Evolutionary conservation across 2,329 filamentous ascomycete species (phyloP).

Genomic region (Phialophora tarda): DNA sequence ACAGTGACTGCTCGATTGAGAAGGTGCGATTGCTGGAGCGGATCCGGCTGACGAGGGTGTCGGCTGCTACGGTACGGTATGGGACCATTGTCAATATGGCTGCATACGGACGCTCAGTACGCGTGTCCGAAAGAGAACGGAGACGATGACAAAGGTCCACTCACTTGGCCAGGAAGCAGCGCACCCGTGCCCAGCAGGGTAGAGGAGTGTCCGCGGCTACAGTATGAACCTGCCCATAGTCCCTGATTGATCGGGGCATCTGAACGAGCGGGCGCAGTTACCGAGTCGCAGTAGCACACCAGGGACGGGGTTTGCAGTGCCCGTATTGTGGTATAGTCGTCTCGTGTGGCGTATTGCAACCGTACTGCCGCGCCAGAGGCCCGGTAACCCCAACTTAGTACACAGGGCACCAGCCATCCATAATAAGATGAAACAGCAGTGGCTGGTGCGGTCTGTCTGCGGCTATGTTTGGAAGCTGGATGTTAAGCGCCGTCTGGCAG

Average conservation of each 20-base stretch:
- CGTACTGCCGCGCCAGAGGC: not conserved
- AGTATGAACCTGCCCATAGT: not conserved
- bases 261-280: not conserved
- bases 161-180: not conserved
- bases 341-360: not conserved
- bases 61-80: not conserved
- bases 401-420: not conserved
- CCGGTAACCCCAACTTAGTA: not conserved
- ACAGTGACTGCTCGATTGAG: conserved; percentile 7
- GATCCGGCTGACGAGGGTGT: not conserved
- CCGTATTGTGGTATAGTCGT: not conserved
- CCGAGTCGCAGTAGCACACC: not conserved
- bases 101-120: not conserved
- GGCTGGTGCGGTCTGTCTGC: conserved; percentile 17
- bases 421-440: conserved; percentile 23
- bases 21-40: conserved; percentile 5
- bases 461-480: not conserved
- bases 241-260: not conserved
- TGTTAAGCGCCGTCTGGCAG: not conserved
- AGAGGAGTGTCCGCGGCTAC: not conserved
- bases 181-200: not conserved
- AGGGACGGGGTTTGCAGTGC: not conserved
- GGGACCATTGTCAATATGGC: not conserved
- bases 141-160: not conserved
- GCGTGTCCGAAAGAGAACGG: not conserved